These are phyloP conservation scores for Peronospora destructor DNA, from an alignment of 352 stramenopile genomes.

Conservation along the genomic window DNA sequence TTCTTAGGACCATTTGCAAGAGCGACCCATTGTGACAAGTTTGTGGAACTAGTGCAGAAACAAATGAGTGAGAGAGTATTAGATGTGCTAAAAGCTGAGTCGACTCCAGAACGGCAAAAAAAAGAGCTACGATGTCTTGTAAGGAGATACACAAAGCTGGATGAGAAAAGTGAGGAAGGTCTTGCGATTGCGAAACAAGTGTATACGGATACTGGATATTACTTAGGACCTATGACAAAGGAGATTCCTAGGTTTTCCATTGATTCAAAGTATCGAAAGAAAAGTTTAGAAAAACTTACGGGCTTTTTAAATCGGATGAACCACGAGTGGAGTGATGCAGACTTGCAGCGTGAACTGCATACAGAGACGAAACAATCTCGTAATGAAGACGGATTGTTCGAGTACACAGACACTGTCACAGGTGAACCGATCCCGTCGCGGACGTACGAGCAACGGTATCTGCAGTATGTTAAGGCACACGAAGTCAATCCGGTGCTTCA, in stretches of 20 bases:
- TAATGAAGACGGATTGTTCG: constrained; percentile 33
- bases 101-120: constrained; percentile 3
- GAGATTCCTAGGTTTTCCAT: constrained; percentile 29
- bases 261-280: constrained; percentile 42
- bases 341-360: constrained; percentile 32
- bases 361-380: constrained; percentile 30
- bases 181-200: constrained; percentile 40
- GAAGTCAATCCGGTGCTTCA: constrained; percentile 35
- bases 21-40: constrained; percentile 36
- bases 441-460: constrained; percentile 46
- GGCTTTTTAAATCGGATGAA: constrained; percentile 48
- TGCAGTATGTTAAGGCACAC: constrained; percentile 31
- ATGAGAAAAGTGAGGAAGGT: constrained; percentile 35
- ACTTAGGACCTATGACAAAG: constrained; percentile 35
- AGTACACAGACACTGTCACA: constrained; percentile 50
- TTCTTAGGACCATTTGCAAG: constrained; percentile 12
- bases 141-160: constrained; percentile 37
- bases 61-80: not conserved
- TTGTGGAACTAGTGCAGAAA: constrained; percentile 30
- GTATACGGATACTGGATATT: constrained; percentile 35
- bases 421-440: constrained; percentile 24
- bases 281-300: constrained; percentile 30
- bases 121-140: constrained; percentile 28
- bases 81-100: not conserved
- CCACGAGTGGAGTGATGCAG: constrained; percentile 36